Evolutionary conservation across 2,329 filamentous ascomycete species (phyloP).

Genomic region (Paracamarosporium sp.): DNA sequence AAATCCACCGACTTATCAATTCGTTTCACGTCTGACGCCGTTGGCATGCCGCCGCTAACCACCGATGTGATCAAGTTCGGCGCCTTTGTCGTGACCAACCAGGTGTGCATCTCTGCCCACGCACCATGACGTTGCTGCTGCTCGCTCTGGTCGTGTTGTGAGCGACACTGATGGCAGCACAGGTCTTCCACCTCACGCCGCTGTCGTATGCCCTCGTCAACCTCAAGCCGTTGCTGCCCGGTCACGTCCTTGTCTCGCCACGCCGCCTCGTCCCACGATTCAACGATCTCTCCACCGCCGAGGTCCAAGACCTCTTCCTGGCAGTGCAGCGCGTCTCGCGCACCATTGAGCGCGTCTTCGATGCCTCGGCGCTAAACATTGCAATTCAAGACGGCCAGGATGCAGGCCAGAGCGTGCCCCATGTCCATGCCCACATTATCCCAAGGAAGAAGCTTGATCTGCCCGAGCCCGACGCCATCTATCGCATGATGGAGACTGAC

Average conservation of each 20-base stretch:
- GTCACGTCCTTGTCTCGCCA: conserved; percentile 91
- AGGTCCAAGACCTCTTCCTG: conserved; percentile 86
- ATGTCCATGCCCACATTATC: conserved; percentile 93
- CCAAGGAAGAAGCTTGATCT: conserved; percentile 70
- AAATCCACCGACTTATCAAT: neutral
- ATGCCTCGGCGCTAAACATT: conserved; percentile 83
- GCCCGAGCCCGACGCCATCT: conserved; percentile 75
- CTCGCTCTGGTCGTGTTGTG: no score
- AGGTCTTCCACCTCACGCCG: conserved; percentile 87
- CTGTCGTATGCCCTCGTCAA: conserved; percentile 91
- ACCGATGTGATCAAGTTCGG: conserved; percentile 52
- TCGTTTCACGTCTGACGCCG: neutral
- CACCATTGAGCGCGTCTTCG: conserved; percentile 70
- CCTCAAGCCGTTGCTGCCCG: conserved; percentile 90
- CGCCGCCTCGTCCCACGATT: conserved; percentile 72
- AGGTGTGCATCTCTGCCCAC: conserved; percentile 39
- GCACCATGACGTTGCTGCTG: conserved; percentile 2
- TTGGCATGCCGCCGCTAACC: conserved; percentile 46
- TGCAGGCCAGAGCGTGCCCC: conserved; percentile 91
- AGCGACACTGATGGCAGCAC: conserved; percentile 4
- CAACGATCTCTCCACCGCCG: conserved; percentile 72
- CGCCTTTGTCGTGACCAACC: conserved; percentile 52
- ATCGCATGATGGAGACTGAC: conserved; percentile 81
- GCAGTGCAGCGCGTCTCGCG: conserved; percentile 82
- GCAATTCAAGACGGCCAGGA: conserved; percentile 92